Evolutionary conservation across 495 filamentous ascomycete species (phyloP).

Genomic region (Bacidia gigantensis): DNA sequence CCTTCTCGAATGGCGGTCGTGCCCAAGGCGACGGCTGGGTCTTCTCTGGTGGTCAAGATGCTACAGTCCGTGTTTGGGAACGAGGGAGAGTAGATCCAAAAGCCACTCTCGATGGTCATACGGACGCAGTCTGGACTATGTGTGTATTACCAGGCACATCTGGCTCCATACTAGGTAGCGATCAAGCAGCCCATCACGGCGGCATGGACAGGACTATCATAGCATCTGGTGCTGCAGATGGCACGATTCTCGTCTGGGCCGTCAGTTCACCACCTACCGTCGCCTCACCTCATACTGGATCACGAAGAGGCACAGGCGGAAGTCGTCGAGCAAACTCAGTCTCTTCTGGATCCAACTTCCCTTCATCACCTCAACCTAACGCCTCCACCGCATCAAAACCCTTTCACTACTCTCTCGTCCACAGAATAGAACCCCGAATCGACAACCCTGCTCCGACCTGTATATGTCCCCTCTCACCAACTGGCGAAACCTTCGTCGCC

Average conservation of each 20-base stretch:
- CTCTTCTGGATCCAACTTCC: conserved; percentile 80
- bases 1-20: conserved; percentile 77
- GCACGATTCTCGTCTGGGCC: conserved; percentile 84
- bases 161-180: conserved; percentile 58
- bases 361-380: conserved; percentile 77
- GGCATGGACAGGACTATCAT: conserved; percentile 72
- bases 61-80: conserved; percentile 90
- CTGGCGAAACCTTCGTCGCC: conserved; percentile 88
- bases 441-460: conserved; percentile 48
- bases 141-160: conserved; percentile 83
- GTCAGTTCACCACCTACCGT: conserved; percentile 82
- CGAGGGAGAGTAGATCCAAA: conserved; percentile 86
- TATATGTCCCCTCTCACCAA: conserved; percentile 71
- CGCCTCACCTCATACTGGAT: conserved; percentile 62
- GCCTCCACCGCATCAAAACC: conserved; percentile 49
- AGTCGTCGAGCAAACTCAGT: conserved; percentile 79
- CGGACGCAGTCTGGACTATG: conserved; percentile 88
- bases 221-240: conserved; percentile 86
- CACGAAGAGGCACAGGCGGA: conserved; percentile 52
- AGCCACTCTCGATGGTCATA: conserved; percentile 86
- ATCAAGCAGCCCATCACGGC: conserved; percentile 48
- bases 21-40: conserved; percentile 88
- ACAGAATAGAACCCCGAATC: conserved; percentile 52
- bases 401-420: conserved; percentile 59
- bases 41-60: conserved; percentile 91